These are phyloP conservation scores for Wickerhamiella sergipiensis DNA, from an alignment of 805 yeast species.

Conservation along the genomic window DNA sequence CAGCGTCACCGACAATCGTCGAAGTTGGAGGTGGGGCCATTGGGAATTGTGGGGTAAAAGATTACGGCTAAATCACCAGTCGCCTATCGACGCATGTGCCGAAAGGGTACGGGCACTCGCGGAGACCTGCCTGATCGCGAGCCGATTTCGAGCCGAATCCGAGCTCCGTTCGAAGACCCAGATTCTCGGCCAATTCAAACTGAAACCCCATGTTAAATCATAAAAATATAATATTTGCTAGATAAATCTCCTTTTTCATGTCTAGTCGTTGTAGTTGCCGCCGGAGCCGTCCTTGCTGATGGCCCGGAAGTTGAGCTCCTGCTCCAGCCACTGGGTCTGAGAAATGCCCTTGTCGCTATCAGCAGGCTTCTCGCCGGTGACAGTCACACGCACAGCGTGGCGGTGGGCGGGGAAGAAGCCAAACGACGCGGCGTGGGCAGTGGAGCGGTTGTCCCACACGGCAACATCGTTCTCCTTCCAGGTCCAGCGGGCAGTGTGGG, in stretches of 20 bases:
- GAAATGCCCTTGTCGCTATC: conserved; percentile 12
- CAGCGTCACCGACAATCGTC: too few relatives aligned
- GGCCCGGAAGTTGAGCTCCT: conserved; percentile 5
- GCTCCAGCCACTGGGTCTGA: not conserved
- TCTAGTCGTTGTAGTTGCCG: conserved; percentile 23
- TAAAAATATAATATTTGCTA: too few relatives aligned
- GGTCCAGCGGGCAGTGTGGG: conserved; percentile 35
- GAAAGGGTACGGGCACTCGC: not conserved
- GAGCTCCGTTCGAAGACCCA: too few relatives aligned
- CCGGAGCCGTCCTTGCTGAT: conserved; percentile 21
- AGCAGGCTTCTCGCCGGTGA: conserved; percentile 39
- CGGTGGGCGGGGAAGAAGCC: conserved; percentile 24
- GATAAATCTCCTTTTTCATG: too few relatives aligned
- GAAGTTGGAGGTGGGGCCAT: not conserved
- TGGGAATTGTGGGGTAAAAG: not conserved
- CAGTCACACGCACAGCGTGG: conserved; percentile 41
- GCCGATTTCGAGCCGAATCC: too few relatives aligned
- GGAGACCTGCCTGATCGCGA: too few relatives aligned
- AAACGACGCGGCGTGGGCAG: conserved; percentile 38
- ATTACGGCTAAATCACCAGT: too few relatives aligned
- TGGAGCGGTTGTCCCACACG: conserved; percentile 42
- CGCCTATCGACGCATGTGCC: not conserved
- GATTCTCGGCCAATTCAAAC: too few relatives aligned
- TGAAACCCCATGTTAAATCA: too few relatives aligned
- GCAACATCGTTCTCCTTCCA: conserved; percentile 36